A percentile compares a stretch with the other conserved stretches of the same genome.
Conservation (phyloP, 192 early-diverging fungal species). For the Backusella circina region DNA sequence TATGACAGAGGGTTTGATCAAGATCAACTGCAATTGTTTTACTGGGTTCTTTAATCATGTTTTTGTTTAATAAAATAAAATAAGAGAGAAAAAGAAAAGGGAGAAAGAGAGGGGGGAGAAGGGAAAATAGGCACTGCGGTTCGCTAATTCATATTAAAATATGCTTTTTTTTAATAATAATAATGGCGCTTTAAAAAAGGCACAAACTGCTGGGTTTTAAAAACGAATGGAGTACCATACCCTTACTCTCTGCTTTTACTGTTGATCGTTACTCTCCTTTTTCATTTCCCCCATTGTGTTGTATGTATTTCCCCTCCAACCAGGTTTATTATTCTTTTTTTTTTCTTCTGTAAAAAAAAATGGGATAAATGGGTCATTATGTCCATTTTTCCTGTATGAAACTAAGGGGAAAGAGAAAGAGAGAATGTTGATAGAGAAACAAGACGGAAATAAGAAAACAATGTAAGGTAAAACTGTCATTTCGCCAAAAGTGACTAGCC, state of each 20-base stretch:
- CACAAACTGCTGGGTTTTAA: conserved; percentile 20
- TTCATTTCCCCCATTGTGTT: not conserved
- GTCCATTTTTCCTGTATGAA: not conserved
- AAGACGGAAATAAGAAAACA: not conserved
- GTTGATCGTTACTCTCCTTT: not conserved
- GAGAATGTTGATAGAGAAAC: not conserved
- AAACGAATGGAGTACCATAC: not conserved
- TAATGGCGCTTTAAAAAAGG: conserved; percentile 37
- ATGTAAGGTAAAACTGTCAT: not conserved
- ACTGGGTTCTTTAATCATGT: not conserved
- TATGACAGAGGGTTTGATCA: conserved; percentile 53
- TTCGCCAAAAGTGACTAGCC: not conserved
- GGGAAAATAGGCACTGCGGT: conserved; percentile 3
- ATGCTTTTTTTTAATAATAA: conserved; percentile 38
- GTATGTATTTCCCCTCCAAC: not conserved
- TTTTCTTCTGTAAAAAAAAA: not conserved
- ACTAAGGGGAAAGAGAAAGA: not conserved
- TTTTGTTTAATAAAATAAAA: not conserved
- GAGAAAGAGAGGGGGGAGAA: not conserved
- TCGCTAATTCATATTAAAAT: conserved; percentile 3
- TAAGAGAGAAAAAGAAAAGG: not conserved
- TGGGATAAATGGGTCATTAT: not conserved
- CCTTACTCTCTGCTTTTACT: not conserved
- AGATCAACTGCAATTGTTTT: conserved; percentile 47
- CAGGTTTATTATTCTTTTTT: not conserved